Percentiles rank a stretch among this genome's conserved stretches.
phyloP scores from a whole-genome alignment of 441 rosid species.

The Geranium incanum region DNA sequence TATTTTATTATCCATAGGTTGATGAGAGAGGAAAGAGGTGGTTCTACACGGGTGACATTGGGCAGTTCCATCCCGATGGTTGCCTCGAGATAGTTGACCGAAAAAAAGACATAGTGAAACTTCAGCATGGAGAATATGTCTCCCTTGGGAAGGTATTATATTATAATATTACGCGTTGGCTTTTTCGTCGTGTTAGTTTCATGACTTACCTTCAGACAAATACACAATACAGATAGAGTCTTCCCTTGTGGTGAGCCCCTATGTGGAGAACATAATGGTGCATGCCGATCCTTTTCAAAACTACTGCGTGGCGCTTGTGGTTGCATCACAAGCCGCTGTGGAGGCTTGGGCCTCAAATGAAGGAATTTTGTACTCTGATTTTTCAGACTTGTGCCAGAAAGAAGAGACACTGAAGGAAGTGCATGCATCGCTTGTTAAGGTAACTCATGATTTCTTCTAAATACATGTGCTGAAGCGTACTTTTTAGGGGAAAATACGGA shows the following conservation, averaged over 20 bases:
- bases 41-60: conserved; percentile 96
- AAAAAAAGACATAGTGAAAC: conserved; percentile 92
- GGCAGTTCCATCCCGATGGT: conserved; percentile 82
- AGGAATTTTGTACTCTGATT: conserved; percentile 46
- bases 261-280: conserved; percentile 80
- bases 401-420: conserved; percentile 62
- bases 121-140: conserved; percentile 97
- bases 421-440: conserved; percentile 66
- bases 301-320: conserved; percentile 73
- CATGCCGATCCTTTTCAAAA: conserved; percentile 77
- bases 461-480: no score
- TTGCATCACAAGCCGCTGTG: conserved; percentile 46
- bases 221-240: conserved; percentile 64
- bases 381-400: conserved; percentile 56
- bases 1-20: conserved; percentile 29
- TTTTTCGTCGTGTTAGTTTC: conserved; percentile 1
- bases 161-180: neutral
- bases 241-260: conserved; percentile 54
- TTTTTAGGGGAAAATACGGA: no score
- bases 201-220: conserved; percentile 15
- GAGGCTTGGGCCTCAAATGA: conserved; percentile 76
- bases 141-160: conserved; percentile 73
- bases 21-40: conserved; percentile 90
- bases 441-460: conserved; percentile 13
- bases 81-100: conserved; percentile 97